Base-by-base conservation (phyloP, 1,139 yeast species). In the Yamadazyma songkhlaensis region DNA sequence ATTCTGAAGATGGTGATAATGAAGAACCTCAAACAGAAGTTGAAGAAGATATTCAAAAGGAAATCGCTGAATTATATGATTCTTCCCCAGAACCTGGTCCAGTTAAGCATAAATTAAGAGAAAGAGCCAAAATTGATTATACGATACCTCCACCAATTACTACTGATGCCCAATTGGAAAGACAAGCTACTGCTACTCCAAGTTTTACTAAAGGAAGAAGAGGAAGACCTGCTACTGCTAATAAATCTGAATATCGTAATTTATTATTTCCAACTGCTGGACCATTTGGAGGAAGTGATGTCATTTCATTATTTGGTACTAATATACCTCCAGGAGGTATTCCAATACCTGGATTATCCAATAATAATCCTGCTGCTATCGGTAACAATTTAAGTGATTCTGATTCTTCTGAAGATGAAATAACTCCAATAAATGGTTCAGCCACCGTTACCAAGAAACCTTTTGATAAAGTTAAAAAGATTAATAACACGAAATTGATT, bases 211-310 rank as follows among this genome's bases (percentile, higher is more conserved):
- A 41, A 20, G 43, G 38, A 10, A 53, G 57, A 43, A 56, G 67
- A 20, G 56, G 67, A n/a, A 57, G 59, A 37, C 54, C 62, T 6
- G 51, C 62, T 4, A 54, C 58, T n/a, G 29, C 45, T 11, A 52
- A 48, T 25, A 77, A 70, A 48, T 69, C 66, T 33, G 74, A 74
- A 27, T 66, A 64, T 44, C 58, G 84, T 35, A 74, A 85, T 51
- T 73, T 92, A 31, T 62, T 88, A 32, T 87, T 84, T 51, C 95
- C 96, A n/a, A 88, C 96, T 0, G 87, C 89, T n/a, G 96, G 97
- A 1, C 96, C 97, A 2, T 92, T 92, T 67, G 96, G 96, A 21
- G 97, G 97, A 23, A 82, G 89, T 46, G 96, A 88, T 54, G 87
- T 84, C 1, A 72, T 81, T 2, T 81, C 95, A 0, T 68, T 86